Evolutionary conservation across 257 asterid species (phyloP).

Genomic region (Rubia yunnanensis): DNA sequence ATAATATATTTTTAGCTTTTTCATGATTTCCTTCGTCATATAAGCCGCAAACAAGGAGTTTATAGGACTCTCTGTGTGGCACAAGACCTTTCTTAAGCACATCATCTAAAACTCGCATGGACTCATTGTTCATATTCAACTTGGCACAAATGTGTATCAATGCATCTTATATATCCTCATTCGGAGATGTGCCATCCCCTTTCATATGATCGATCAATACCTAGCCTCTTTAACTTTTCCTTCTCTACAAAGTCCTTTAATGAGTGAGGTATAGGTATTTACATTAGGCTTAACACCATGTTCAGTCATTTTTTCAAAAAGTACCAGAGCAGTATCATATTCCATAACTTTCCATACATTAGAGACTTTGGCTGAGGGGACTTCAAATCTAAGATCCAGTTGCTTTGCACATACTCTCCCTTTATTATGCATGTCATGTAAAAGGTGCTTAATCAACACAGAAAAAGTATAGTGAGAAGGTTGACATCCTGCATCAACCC

Average conservation of each 20-base stretch:
- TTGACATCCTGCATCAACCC: slow-evolving; percentile 50
- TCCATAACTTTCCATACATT: slow-evolving; percentile 70
- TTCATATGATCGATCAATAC: slow-evolving; percentile 48
- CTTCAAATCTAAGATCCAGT: slow-evolving; percentile 9
- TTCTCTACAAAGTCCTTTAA: slow-evolving; percentile 56
- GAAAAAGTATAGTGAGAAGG: slow-evolving; percentile 61
- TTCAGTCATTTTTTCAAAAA: slow-evolving; percentile 52
- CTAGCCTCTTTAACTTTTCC: slow-evolving; percentile 44
- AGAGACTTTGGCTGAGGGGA: slow-evolving; percentile 32
- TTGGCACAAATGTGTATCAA: slow-evolving; percentile 50
- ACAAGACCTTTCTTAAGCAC: slow-evolving; percentile 38
- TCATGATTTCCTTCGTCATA: slow-evolving; percentile 41
- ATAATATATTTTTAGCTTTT: slow-evolving; percentile 41
- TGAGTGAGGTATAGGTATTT: slow-evolving; percentile 39
- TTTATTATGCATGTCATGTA: slow-evolving; percentile 25
- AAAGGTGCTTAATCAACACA: slow-evolving; percentile 59
- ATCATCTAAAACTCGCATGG: slow-evolving; percentile 33
- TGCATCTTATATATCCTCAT: slow-evolving; percentile 38
- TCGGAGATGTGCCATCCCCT: slow-evolving; percentile 31
- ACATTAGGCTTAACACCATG: slow-evolving; percentile 39
- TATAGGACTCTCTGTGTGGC: slow-evolving; percentile 45
- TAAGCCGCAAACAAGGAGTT: slow-evolving; percentile 51
- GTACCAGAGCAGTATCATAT: slow-evolving; percentile 39
- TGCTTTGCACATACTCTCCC: slow-evolving; percentile 11
- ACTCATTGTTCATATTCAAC: slow-evolving; percentile 42